Conservation (phyloP, 805 yeast species). For the Candida krabiensis region DNA sequence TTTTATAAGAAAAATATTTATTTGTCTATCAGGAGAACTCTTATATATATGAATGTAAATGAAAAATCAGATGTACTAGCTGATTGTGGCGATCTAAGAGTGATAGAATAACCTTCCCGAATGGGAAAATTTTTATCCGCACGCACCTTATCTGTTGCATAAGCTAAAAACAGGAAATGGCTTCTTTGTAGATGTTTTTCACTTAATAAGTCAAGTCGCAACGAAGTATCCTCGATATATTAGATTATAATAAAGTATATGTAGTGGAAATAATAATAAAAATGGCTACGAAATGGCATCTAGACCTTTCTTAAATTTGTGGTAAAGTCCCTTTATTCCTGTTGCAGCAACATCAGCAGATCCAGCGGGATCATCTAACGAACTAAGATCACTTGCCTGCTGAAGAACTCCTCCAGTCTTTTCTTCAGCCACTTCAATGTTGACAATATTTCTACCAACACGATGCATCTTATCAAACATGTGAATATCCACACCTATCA, state of each 20-base stretch:
- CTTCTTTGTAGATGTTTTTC: no score
- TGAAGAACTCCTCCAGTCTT: constrained; percentile 1
- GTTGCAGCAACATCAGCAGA: not conserved
- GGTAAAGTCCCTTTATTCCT: not conserved
- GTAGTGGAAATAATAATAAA: no score
- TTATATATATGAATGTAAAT: no score
- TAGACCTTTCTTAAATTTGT: constrained; percentile 1
- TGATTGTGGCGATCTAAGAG: no score
- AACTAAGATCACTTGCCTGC: constrained; percentile 1
- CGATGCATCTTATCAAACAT: constrained; percentile 2
- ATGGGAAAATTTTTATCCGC: constrained; percentile 3
- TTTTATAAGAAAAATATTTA: no score
- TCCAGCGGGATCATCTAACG: not conserved
- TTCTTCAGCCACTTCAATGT: constrained; percentile 1
- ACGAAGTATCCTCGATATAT: no score
- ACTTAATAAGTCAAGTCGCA: no score
- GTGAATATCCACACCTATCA: constrained; percentile 2
- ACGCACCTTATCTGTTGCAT: no score
- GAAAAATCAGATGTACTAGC: no score
- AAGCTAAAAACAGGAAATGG: no score
- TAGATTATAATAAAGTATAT: no score
- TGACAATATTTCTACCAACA: constrained; percentile 3
- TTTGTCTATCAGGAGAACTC: no score
- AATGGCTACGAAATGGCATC: constrained; percentile 3
- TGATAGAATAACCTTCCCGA: not conserved